Conservation (phyloP, 108 stramenopile genomes). For the Nitzschia sp. region DNA sequence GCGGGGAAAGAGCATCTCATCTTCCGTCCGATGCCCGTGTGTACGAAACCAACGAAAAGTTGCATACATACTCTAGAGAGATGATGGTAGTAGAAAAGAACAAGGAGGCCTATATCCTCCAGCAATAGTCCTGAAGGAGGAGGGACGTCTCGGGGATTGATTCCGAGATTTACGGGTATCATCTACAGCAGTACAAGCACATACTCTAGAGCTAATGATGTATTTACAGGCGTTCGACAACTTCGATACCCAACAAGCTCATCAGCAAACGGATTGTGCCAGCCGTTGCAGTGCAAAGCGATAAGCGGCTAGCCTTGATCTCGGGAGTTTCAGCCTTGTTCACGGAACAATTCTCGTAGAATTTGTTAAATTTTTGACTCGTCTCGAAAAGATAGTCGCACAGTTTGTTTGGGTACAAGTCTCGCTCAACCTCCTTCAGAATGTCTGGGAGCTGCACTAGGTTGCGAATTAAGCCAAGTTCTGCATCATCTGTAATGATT, state of each 20-base stretch:
- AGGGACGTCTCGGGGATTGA: no score
- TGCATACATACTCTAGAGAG: no score
- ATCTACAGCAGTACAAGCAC: no score
- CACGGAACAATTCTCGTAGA: constrained; percentile 91
- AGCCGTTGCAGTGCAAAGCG: constrained; percentile 92
- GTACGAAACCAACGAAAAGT: no score
- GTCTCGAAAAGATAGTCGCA: constrained; percentile 95
- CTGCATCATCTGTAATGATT: constrained; percentile 79
- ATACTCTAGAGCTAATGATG: no score
- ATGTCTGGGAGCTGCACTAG: constrained; percentile 80
- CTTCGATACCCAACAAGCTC: constrained; percentile 88
- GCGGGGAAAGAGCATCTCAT: no score
- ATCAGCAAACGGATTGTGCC: constrained; percentile 81
- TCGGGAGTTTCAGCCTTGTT: constrained; percentile 79
- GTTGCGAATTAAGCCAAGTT: constrained; percentile 89
- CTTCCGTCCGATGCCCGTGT: no score
- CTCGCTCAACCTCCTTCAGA: constrained; percentile 82
- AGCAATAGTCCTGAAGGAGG: no score
- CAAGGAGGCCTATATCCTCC: no score
- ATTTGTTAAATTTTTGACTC: constrained; percentile 88
- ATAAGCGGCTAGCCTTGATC: constrained; percentile 81
- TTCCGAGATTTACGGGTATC: no score
- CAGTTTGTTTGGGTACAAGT: constrained; percentile 91
- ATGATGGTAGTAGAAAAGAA: no score
- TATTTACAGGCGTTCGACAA: constrained; percentile 90